phyloP scores from a whole-genome alignment of 805 yeast species.

The Kluyveromyces wickerhamii region DNA sequence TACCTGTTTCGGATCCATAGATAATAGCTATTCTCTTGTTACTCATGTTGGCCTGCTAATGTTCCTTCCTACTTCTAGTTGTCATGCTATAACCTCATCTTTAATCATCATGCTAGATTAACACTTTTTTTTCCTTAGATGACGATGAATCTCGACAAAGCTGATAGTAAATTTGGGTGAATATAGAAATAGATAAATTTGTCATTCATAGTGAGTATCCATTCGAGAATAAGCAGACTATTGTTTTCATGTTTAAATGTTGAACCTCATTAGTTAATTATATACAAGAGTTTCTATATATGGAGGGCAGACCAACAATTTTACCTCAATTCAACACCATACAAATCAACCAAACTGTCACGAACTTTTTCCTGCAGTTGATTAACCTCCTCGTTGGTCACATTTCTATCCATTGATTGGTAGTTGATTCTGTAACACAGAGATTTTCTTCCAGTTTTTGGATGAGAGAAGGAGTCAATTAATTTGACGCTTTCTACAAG shows the following conservation, averaged over 20 bases:
- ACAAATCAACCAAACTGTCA: conserved; percentile 41
- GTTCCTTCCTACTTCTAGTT: too few relatives aligned
- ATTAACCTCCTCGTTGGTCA: conserved; percentile 82
- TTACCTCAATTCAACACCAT: conserved; percentile 50
- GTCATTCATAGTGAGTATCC: too few relatives aligned
- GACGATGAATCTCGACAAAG: too few relatives aligned
- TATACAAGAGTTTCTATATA: neutral
- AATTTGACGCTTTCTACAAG: conserved; percentile 77
- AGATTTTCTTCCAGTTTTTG: conserved; percentile 66
- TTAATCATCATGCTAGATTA: too few relatives aligned
- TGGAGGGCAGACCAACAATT: neutral
- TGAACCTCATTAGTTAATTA: too few relatives aligned
- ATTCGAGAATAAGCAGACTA: too few relatives aligned
- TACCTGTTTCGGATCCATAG: conserved; percentile 92
- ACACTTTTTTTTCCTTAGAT: too few relatives aligned
- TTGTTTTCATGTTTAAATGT: too few relatives aligned
- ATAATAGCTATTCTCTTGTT: conserved; percentile 45
- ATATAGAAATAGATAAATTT: too few relatives aligned
- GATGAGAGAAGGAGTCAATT: conserved; percentile 78
- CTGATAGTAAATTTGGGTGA: too few relatives aligned
- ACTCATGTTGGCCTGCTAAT: too few relatives aligned
- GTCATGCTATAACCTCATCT: too few relatives aligned
- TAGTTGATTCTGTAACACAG: conserved; percentile 86
- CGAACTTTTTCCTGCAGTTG: conserved; percentile 60
- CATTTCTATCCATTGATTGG: conserved; percentile 91